A percentile compares a stretch with the other conserved stretches of the same genome.
phyloP scores from a whole-genome alignment of 176 grass and related monocot species.

The Hordeum marinum region DNA sequence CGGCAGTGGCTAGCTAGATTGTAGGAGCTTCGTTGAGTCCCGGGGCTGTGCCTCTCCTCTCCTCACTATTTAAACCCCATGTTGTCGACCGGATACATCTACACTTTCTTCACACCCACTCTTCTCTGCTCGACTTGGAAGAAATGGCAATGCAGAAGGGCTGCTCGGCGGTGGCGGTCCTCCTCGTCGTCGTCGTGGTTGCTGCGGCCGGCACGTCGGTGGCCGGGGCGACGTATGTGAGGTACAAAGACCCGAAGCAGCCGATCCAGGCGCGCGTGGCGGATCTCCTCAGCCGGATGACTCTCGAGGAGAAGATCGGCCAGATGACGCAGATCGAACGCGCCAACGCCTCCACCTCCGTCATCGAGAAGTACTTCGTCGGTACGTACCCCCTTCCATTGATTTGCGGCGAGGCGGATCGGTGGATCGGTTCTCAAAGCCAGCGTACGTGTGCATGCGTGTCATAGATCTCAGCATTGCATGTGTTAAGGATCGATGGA shows the following conservation, averaged over 20 bases:
- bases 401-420: not conserved
- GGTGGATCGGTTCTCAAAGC: too few species aligned
- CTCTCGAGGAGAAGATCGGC: conserved; percentile 76
- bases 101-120: not conserved
- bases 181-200: conserved; percentile 17
- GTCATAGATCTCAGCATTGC: too few species aligned
- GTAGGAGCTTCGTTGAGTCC: not conserved
- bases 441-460: too few species aligned
- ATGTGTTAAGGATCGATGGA: not conserved
- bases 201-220: not conserved
- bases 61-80: not conserved
- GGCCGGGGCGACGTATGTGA: conserved; percentile 16
- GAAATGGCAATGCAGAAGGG: not conserved
- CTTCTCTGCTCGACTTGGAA: not conserved
- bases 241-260: conserved; percentile 59
- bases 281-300: conserved; percentile 62
- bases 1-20: not conserved
- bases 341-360: conserved; percentile 40
- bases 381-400: not conserved
- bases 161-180: not conserved
- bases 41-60: too few species aligned
- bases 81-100: too few species aligned
- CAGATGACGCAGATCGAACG: conserved; percentile 82
- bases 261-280: conserved; percentile 46
- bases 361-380: conserved; percentile 62